A percentile compares a stretch with the other conserved stretches of the same genome.
phyloP scores from a whole-genome alignment of 768 basidiomycete species.

The Mycena maculata region DNA sequence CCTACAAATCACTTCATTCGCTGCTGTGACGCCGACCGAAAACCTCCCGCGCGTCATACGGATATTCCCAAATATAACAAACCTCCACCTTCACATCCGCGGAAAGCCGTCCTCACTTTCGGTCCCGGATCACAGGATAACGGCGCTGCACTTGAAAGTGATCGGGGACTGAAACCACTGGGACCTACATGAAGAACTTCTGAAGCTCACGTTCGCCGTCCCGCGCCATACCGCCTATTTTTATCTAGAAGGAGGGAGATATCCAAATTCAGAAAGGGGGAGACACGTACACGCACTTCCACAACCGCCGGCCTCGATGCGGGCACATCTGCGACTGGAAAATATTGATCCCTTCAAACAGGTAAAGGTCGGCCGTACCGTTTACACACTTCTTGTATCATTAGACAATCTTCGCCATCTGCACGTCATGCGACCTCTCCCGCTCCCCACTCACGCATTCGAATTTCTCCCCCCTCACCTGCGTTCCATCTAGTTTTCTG shows the following conservation, averaged over 20 bases:
- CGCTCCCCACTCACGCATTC: slow-evolving; percentile 19
- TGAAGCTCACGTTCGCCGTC: slow-evolving; percentile 15
- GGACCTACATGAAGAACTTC: neutral
- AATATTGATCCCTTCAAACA: slow-evolving; percentile 14
- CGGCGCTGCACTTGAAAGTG: neutral
- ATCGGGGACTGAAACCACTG: neutral
- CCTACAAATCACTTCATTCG: slow-evolving; percentile 23
- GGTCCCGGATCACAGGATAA: slow-evolving; percentile 15
- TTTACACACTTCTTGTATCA: neutral
- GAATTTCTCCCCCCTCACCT: slow-evolving; percentile 12
- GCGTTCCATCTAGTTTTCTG: slow-evolving; percentile 24
- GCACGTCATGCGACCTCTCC: slow-evolving; percentile 18
- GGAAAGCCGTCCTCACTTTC: slow-evolving; percentile 3
- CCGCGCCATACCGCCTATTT: neutral
- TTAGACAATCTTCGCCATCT: slow-evolving; percentile 16
- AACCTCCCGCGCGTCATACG: slow-evolving; percentile 11
- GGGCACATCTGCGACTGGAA: slow-evolving; percentile 18
- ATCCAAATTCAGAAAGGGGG: neutral
- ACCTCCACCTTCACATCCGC: slow-evolving; percentile 25
- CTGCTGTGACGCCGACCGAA: slow-evolving; percentile 7
- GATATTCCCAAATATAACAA: slow-evolving; percentile 8
- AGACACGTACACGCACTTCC: slow-evolving; percentile 1
- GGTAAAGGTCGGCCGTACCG: neutral
- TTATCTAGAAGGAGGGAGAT: slow-evolving; percentile 6
- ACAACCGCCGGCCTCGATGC: slow-evolving; percentile 6